Evolutionary conservation across 1,284 basidiomycete genomes (phyloP).

Genomic region (Athelia sp.): DNA sequence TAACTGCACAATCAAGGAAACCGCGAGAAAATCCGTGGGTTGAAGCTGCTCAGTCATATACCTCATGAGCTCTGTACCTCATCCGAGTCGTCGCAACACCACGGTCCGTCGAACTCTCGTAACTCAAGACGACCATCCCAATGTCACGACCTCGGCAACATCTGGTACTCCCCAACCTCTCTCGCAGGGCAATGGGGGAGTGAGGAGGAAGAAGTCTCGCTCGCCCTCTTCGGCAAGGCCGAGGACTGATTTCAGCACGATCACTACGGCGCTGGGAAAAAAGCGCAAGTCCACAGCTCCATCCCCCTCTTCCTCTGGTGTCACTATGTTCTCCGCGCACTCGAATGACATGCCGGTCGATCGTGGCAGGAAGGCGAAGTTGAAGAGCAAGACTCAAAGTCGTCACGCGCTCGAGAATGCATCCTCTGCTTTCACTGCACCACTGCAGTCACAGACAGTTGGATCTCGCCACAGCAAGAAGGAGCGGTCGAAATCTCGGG

Average conservation of each 20-base stretch:
- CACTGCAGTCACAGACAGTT: not conserved
- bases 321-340: constrained; percentile 20
- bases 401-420: constrained; percentile 20
- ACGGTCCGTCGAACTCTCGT: too few species aligned
- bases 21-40: too few species aligned
- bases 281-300: constrained; percentile 22
- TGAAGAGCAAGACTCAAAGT: constrained; percentile 20
- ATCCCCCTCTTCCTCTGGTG: constrained; percentile 11
- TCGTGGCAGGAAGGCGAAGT: constrained; percentile 25
- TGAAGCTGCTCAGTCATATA: too few species aligned
- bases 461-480: constrained; percentile 7
- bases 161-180: too few species aligned
- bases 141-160: too few species aligned
- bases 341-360: constrained; percentile 21
- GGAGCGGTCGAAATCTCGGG: constrained; percentile 25
- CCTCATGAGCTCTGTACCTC: too few species aligned
- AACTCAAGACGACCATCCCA: too few species aligned
- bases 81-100: too few species aligned
- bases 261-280: constrained; percentile 8
- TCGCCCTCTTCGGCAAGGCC: constrained; percentile 17
- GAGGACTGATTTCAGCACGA: constrained; percentile 9
- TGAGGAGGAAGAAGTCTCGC: constrained; percentile 19
- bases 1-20: too few species aligned
- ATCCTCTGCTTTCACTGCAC: constrained; percentile 1
- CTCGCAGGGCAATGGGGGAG: not conserved